Base-by-base conservation (phyloP, 306 rosid genomes). In the Aeschynomene evenia region DNA sequence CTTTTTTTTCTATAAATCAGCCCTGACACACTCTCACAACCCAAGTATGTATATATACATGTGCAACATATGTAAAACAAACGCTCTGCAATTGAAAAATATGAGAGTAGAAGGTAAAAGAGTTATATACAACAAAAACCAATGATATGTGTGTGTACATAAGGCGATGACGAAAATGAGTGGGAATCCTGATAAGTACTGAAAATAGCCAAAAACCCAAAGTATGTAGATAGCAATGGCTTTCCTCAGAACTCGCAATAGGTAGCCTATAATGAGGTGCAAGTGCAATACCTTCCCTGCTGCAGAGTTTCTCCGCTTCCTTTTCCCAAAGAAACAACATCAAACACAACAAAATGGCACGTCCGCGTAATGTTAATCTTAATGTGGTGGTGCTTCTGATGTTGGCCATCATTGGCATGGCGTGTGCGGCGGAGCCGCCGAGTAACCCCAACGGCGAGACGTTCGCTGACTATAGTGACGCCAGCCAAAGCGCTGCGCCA, bases 301-400 rank as follows among this genome's bases (percentile, higher is more conserved):
- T n/a, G n/a, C n/a, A n/a, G n/a, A n/a, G n/a, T n/a, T n/a, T n/a
- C n/a, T n/a, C n/a, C n/a, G n/a, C n/a, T n/a, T n/a, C n/a, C n/a
- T n/a, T n/a, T n/a, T n/a, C n/a, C n/a, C n/a, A n/a, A 51, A 20
- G 1, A 18, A 16, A 12, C 2, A 16, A 33, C 36, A 23, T 8
- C 39, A 15, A 23, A 11, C 50, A 21, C 16, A 53, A 13, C 58
- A 83, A n/a, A 71, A 90, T 91, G 97, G 86, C 85, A 34, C 86
- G 86, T 61, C 81, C 83, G 46, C 63, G 83, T n/a, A 77, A 42
- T 6, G 45, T 80, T 43, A n/a, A n/a, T n/a, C n/a, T n/a, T n/a
- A n/a, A n/a, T n/a, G 31, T 28, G 3, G 52, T 68, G 33, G 40
- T 81, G 72, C 39, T 79, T 3, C 66, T 77, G 40, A 56, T 85